Evolutionary conservation across 768 basidiomycete genomes (phyloP), one percentile per base, ranked within the genome.

Genomic region (Rubroboletus pulcherrimus): DNA sequence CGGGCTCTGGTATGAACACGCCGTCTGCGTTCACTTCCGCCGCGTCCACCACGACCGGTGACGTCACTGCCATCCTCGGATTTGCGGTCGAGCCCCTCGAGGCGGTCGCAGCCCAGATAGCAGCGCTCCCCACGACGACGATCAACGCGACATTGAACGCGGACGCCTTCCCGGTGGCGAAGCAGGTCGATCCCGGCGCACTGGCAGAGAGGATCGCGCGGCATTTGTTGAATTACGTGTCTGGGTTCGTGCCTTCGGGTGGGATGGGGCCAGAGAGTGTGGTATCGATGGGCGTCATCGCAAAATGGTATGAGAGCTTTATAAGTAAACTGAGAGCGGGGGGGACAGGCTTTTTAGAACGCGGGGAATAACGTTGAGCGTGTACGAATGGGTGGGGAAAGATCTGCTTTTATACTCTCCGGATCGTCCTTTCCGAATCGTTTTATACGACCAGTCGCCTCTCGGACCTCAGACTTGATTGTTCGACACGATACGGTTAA

Each of bases 21-120:
- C 71, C 56, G n/a, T 67, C 70, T 9, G 72, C 71, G n/a, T 73
- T 71, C 47, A 61, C 70, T 8, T 55, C 59, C 19, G 60, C 63
- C 8, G 41, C 73, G 41, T 66, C 71, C 8, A 57, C 69, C 24
- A 66, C 71, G 5, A 65, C 71, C 42, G 70, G 74, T 3, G 82
- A 81, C 43, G 82, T 87, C 30, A 86, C 83, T 0, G 89, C 89
- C 26, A 78, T 88, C 53, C 81, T 94, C 7, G 93, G 93, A 1
- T 74, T 95, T 54, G 78, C 91, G 12, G 80, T 93, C 68, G 92
- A 93, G 71, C 89, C 91, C 7, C 74, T 93, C 8, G 60, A 75
- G 0, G 70, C 78, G 24, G 85, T 94, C 51, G 75, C 81, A 39
- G 66, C 76, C 0, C 85, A 93, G 60, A 70, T 89, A 33, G 74